phyloP scores from a whole-genome alignment of 1,284 basidiomycete species.

The Moniliophthora roreri region DNA sequence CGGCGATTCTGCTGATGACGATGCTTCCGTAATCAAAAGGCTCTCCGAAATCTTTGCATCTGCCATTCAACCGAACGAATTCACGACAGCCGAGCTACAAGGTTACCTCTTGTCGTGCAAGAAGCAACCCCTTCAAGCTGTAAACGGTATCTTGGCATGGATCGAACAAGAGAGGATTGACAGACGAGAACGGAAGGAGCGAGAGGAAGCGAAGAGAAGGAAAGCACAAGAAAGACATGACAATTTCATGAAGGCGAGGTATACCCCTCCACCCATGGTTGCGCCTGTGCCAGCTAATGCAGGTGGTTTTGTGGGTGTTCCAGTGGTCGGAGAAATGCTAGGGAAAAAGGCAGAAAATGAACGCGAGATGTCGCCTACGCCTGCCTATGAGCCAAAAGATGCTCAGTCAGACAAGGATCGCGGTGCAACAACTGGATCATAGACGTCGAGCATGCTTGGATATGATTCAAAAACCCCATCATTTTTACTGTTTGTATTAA shows the following conservation, averaged over 20 bases:
- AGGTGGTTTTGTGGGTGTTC: background rate
- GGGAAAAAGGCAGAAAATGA: background rate
- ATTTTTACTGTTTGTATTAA: too few relatives aligned
- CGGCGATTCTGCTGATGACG: background rate
- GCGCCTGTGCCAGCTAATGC: background rate
- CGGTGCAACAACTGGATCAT: too few relatives aligned
- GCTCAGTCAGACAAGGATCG: too few relatives aligned
- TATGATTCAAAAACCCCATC: too few relatives aligned
- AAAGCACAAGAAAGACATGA: slow-evolving; percentile 26
- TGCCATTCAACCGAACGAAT: slow-evolving; percentile 44
- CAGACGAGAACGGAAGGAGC: slow-evolving; percentile 26
- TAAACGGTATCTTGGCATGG: slow-evolving; percentile 38
- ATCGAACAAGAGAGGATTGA: slow-evolving; percentile 36
- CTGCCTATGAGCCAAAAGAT: background rate
- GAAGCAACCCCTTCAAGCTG: slow-evolving; percentile 42
- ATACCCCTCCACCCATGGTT: too few relatives aligned
- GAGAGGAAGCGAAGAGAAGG: slow-evolving; percentile 26
- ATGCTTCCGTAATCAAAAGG: background rate
- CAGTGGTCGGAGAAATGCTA: too few relatives aligned
- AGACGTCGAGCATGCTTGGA: too few relatives aligned
- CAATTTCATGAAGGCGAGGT: background rate
- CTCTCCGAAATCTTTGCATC: slow-evolving; percentile 44
- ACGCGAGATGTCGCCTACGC: background rate
- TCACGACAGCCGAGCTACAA: slow-evolving; percentile 59
- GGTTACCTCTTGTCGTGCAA: slow-evolving; percentile 55